Evolutionary conservation across 2,329 filamentous ascomycete genomes (phyloP), one percentile per base, ranked within the genome.

Genomic region (Aureobasidium sp.): DNA sequence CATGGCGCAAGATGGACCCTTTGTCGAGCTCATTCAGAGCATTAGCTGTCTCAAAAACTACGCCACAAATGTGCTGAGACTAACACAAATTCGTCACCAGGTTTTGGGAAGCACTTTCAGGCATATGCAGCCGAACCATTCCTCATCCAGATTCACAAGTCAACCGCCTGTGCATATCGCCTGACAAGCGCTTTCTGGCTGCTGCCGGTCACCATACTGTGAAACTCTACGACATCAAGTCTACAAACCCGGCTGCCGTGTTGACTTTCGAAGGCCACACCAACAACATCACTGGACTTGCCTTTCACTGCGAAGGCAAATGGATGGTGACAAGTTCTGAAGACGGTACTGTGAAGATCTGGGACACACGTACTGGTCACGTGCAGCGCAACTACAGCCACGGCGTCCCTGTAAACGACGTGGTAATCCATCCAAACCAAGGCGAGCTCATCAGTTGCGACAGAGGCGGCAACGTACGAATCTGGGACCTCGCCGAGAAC

Each of bases 271-370:
- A 97, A 67, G 93, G 93, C 37, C 93, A 98, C 72, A 93, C 88
- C 11, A 89, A 85, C 60, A 98, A 98, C 65, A 85, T 98, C 66
- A 98, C 93, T 0, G 93, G 93, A 38, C 88, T 98, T 41, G 90
- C 90, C 10, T 98, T 98, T 68, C 93, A 98, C 70, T 97, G 91
- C 68, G 93, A 98, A 70, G 90, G 91, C 10, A 98, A 98, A 73
- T 98, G 93, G 93, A 96, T 98, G 88, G 93, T 97, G 16, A 98
- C 93, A 8, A 94, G 87, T 69, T 95, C 88, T 41, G 93, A 98
- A 70, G 93, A 98, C 66, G 88, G 90, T 63, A 95, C 89, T 0
- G 90, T 96, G 65, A 95, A 95, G 76, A 95, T 96, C 59, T 96
- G 90, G 90, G 91, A 96, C 68, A 95, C 90, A 4, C 78, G 90